Conservation (phyloP, 2,329 filamentous ascomycete genomes). For the Talaromyces sp. region DNA sequence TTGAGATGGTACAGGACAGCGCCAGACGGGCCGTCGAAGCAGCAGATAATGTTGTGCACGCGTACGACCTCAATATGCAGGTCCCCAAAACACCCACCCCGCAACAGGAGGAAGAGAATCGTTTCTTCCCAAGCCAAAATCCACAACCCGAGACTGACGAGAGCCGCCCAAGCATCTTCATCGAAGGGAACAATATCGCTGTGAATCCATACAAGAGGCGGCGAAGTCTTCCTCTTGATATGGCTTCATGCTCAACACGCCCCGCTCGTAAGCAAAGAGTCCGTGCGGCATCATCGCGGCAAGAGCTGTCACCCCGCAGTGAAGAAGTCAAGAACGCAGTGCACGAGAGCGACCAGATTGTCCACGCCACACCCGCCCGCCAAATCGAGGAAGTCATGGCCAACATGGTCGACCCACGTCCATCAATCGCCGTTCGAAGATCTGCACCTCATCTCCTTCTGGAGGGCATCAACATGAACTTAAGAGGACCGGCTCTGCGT, state of each 20-base stretch:
- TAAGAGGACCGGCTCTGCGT: constrained; percentile 39
- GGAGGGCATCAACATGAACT: constrained; percentile 41
- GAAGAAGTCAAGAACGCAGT: constrained; percentile 46
- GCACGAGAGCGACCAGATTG: constrained; percentile 46
- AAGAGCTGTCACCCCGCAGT: constrained; percentile 42
- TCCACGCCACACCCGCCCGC: constrained; percentile 38
- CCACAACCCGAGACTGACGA: constrained; percentile 31
- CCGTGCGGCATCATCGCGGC: constrained; percentile 33
- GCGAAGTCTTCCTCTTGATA: constrained; percentile 44
- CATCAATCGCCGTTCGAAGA: constrained; percentile 39
- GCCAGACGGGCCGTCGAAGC: constrained; percentile 72
- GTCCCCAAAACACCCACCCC: constrained; percentile 68
- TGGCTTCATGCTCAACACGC: constrained; percentile 25
- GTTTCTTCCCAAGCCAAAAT: constrained; percentile 32
- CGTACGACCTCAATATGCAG: constrained; percentile 75
- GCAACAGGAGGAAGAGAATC: constrained; percentile 44
- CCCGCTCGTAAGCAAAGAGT: constrained; percentile 41
- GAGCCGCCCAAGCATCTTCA: constrained; percentile 43
- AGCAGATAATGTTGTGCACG: constrained; percentile 74
- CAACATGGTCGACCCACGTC: constrained; percentile 39
- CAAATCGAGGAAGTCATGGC: constrained; percentile 45
- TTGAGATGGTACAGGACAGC: constrained; percentile 73
- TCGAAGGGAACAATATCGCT: constrained; percentile 47
- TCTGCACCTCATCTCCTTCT: constrained; percentile 39
- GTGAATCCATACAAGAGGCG: constrained; percentile 50